Base-by-base conservation (phyloP, 1,284 basidiomycete species). In the Tetrapyrgos nigripes region DNA sequence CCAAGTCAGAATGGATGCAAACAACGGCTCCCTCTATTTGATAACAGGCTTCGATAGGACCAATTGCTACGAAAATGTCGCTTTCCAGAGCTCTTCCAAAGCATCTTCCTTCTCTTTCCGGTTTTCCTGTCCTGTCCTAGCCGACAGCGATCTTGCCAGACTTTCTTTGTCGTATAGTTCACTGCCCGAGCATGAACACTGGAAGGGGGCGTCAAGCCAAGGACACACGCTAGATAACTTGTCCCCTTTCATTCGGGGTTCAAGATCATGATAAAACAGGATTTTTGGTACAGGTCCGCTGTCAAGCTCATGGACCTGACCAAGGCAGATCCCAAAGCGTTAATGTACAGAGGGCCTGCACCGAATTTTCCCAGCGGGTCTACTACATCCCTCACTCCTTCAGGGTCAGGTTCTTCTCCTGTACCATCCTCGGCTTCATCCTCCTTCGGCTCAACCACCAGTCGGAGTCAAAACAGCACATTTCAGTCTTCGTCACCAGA, bases 31-130 rank as follows among this genome's bases (percentile, higher is more conserved):
- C 31, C 35, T 52, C 17, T 52, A 52, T 40, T 21, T 52, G 19
- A 52, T 52, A 13, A 52, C 50, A 21, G 50, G 50, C 29, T 52
- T 26, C 26, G 50, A 52, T 21, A 52, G 35, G 21, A 24, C 33
- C n/a, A 37, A 9, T 27, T 14, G 31, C 33, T 52, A 35, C n/a
- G 50, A 35, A 24, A 14, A 19, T 23, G 21, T 35, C 4, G n/a
- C 50, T 2, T 52, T 52, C 14, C 27, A 9, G 10, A 24, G 35
- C 10, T 23, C 50, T 11, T 17, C 14, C 14, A 13, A 19, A 26
- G 17, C n/a, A 40, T 9, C 24, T 19, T 4, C 29, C 4, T 21
- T 52, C 9, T 23, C 33, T 14, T n/a, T 49, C 23, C n/a, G 31
- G 26, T 26, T 37, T 23, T n/a, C 17, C 4, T 8, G 8, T 6